Conservation (phyloP, 805 yeast species). For the Ogataea corticis region DNA sequence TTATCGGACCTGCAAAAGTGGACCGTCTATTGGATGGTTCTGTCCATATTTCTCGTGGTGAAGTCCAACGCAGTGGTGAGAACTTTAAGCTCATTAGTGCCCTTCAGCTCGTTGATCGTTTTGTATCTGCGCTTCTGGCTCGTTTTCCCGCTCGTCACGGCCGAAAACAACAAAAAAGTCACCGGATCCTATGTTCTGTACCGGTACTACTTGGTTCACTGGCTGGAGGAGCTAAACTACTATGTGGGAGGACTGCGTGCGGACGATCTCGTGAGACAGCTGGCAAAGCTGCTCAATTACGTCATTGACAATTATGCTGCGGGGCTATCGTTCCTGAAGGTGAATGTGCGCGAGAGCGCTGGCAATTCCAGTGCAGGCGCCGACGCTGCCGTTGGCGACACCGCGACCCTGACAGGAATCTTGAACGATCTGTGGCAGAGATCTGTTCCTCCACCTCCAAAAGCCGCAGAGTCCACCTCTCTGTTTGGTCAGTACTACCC, state of each 20-base stretch:
- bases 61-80: conserved; percentile 27
- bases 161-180: conserved; percentile 18
- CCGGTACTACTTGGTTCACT: conserved; percentile 46
- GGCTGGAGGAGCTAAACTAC: conserved; percentile 47
- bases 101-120: conserved; percentile 53
- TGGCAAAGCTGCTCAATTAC: conserved; percentile 14
- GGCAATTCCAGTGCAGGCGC: too few relatives aligned
- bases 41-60: conserved; percentile 36
- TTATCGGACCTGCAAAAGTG: conserved; percentile 29
- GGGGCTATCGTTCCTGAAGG: conserved; percentile 12
- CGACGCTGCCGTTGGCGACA: neutral
- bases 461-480: too few relatives aligned
- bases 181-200: conserved; percentile 56
- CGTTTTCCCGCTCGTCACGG: conserved; percentile 43
- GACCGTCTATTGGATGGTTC: conserved; percentile 68
- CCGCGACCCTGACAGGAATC: conserved; percentile 8
- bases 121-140: conserved; percentile 60
- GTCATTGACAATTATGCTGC: conserved; percentile 17
- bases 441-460: neutral
- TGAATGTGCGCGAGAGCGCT: neutral
- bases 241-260: conserved; percentile 17
- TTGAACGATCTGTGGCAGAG: conserved; percentile 13
- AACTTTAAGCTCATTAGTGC: conserved; percentile 49
- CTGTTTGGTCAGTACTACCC: conserved; percentile 11
- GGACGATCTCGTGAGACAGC: conserved; percentile 9